Evolutionary conservation across 73 alveolate genomes (phyloP).

Genomic region (Symbiodinium natans): DNA sequence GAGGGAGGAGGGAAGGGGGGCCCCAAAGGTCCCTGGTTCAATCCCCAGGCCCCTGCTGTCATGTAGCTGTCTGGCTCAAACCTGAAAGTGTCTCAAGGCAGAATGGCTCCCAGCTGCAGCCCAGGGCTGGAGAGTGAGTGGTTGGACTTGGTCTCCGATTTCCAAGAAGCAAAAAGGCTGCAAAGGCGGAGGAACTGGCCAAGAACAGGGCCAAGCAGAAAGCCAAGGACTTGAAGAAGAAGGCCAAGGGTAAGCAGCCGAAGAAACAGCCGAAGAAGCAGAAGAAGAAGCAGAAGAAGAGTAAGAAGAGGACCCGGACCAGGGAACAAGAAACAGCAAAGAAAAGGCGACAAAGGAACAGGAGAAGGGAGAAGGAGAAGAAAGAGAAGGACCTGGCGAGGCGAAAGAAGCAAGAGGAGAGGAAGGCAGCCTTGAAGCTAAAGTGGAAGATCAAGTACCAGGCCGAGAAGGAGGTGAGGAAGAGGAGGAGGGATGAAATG

Average conservation of each 20-base stretch:
- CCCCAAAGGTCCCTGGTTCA: too few relatives aligned
- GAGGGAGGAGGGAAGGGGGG: too few relatives aligned
- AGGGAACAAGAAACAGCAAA: neutral
- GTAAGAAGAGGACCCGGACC: neutral
- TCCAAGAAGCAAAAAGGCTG: too few relatives aligned
- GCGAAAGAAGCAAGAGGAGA: neutral
- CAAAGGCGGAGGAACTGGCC: neutral
- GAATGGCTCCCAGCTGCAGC: neutral
- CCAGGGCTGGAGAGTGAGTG: neutral
- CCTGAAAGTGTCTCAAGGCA: neutral
- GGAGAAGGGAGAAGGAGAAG: neutral
- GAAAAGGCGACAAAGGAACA: neutral
- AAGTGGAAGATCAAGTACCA: neutral
- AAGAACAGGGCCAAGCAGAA: neutral
- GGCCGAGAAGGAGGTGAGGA: constrained; percentile 14
- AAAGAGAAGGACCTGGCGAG: neutral
- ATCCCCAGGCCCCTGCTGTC: too few relatives aligned
- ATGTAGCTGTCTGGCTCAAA: neutral
- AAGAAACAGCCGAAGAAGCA: neutral
- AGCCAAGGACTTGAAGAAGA: neutral
- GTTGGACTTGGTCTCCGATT: too few relatives aligned
- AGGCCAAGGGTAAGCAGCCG: neutral
- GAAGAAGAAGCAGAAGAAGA: neutral
- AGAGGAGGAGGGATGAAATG: neutral
- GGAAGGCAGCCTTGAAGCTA: neutral